Evolutionary conservation across 345 rosid species (phyloP).

Genomic region (Raphanus raphanistrum): DNA sequence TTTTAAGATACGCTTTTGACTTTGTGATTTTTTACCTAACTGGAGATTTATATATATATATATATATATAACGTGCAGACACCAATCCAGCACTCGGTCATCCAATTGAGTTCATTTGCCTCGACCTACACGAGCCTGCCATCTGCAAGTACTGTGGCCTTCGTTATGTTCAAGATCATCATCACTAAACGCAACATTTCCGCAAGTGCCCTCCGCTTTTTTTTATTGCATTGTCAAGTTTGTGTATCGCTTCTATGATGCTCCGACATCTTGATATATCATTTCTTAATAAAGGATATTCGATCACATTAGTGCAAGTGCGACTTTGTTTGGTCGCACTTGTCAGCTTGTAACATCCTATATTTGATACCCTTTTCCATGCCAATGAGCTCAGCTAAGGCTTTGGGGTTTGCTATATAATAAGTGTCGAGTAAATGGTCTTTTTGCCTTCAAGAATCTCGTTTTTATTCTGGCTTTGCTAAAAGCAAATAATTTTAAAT

Average conservation of each 20-base stretch:
- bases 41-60: background rate
- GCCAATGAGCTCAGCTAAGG: background rate
- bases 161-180: slow-evolving; percentile 89
- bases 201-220: background rate
- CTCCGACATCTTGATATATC: background rate
- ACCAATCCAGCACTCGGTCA: slow-evolving; percentile 86
- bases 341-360: slow-evolving; percentile 10
- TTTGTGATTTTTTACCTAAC: background rate
- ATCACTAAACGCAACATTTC: slow-evolving; percentile 48
- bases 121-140: slow-evolving; percentile 82
- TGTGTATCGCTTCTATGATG: slow-evolving; percentile 21
- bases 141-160: slow-evolving; percentile 97
- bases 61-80: slow-evolving; percentile 45
- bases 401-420: background rate
- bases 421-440: background rate
- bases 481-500: background rate
- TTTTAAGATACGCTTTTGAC: background rate
- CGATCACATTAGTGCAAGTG: background rate
- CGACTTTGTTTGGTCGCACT: slow-evolving; percentile 7
- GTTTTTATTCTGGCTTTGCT: background rate
- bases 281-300: slow-evolving; percentile 27
- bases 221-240: slow-evolving; percentile 10
- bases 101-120: slow-evolving; percentile 97
- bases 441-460: background rate
- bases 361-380: background rate